A percentile compares a stretch with the other conserved stretches of the same genome.
Evolutionary conservation across 495 filamentous ascomycete genomes (phyloP).

Genomic region (Sporormia fimetaria): DNA sequence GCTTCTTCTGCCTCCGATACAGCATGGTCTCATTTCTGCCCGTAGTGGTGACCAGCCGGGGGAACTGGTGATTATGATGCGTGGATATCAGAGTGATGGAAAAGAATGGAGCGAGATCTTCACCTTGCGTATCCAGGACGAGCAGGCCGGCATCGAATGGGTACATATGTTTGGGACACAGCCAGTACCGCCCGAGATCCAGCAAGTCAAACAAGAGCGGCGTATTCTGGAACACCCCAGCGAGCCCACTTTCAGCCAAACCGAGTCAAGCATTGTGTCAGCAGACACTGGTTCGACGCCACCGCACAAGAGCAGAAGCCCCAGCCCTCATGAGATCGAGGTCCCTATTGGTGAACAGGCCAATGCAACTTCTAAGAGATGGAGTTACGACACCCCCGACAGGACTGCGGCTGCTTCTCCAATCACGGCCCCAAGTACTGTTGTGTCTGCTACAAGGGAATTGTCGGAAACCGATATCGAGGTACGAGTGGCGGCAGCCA

Average conservation of each 20-base stretch:
- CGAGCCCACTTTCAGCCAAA: slow-evolving; percentile 20
- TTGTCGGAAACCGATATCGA: background rate
- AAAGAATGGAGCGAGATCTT: slow-evolving; percentile 74
- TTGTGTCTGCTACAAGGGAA: slow-evolving; percentile 1
- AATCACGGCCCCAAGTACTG: slow-evolving; percentile 12
- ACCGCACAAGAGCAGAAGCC: slow-evolving; percentile 35
- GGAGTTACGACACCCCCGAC: slow-evolving; percentile 23
- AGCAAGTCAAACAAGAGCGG: slow-evolving; percentile 24
- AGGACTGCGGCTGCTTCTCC: slow-evolving; percentile 12
- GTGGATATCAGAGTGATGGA: slow-evolving; percentile 44
- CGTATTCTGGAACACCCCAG: slow-evolving; percentile 12
- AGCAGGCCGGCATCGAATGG: slow-evolving; percentile 77
- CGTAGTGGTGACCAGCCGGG: slow-evolving; percentile 57
- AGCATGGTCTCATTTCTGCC: slow-evolving; percentile 58
- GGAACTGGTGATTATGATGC: slow-evolving; percentile 76
- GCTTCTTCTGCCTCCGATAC: slow-evolving; percentile 81
- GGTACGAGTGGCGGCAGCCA: slow-evolving; percentile 17
- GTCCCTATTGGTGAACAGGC: slow-evolving; percentile 67
- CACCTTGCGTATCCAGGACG: slow-evolving; percentile 55
- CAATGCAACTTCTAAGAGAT: slow-evolving; percentile 28
- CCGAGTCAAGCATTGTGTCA: slow-evolving; percentile 20
- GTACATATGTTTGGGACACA: slow-evolving; percentile 64
- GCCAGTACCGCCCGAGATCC: slow-evolving; percentile 58
- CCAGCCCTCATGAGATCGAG: slow-evolving; percentile 47
- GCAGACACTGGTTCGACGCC: slow-evolving; percentile 29